Evolutionary conservation across 768 basidiomycete genomes (phyloP).

Genomic region (Boletus sensibilis): DNA sequence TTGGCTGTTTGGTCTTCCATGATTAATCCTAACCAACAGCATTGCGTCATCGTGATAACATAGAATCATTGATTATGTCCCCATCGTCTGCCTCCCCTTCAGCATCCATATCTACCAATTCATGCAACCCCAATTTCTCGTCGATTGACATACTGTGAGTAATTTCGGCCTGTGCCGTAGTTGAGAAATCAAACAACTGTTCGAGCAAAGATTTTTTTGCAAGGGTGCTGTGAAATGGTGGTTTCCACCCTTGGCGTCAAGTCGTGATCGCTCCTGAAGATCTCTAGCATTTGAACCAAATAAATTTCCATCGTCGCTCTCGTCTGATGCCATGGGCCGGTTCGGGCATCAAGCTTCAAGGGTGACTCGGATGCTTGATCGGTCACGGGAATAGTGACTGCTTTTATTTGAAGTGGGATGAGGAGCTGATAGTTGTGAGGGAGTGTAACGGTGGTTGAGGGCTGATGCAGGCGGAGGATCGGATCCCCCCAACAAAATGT

Average conservation of each 20-base stretch:
- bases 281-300: not conserved
- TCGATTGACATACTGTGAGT: not conserved
- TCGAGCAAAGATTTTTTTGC: not conserved
- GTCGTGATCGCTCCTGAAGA: not conserved
- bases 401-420: not conserved
- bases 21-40: not conserved
- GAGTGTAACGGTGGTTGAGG: too few relatives aligned
- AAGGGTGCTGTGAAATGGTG: not conserved
- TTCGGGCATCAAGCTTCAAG: not conserved
- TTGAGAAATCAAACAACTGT: not conserved
- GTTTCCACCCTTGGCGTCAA: not conserved
- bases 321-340: not conserved
- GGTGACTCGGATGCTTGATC: not conserved
- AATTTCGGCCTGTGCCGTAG: not conserved
- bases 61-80: not conserved
- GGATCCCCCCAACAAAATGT: too few relatives aligned
- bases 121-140: not conserved
- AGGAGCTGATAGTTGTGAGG: too few relatives aligned
- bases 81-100: too few relatives aligned
- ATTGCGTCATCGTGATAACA: not conserved
- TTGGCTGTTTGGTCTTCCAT: not conserved
- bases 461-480: not conserved
- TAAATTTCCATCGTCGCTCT: not conserved
- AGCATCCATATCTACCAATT: not conserved
- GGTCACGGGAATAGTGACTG: not conserved